Percentiles rank a stretch among this genome's conserved stretches.
phyloP scores from a whole-genome alignment of 345 rosid species.

The Excoecaria agallocha region DNA sequence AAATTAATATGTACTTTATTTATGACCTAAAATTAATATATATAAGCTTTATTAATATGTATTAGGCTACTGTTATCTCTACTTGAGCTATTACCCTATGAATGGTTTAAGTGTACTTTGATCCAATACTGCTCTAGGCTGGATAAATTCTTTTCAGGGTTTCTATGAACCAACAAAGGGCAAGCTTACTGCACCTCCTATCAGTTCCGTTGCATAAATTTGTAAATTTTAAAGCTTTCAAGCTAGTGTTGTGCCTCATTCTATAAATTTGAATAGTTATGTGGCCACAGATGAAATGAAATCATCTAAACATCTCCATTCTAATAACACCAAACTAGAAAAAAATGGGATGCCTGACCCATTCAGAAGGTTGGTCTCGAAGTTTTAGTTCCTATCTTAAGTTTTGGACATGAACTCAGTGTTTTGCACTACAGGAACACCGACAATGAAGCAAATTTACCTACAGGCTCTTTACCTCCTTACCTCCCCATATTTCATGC shows the following conservation, averaged over 20 bases:
- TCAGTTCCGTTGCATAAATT: not conserved
- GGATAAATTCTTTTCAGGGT: conserved; percentile 11
- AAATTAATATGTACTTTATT: too few relatives aligned
- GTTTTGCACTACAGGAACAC: conserved; percentile 4
- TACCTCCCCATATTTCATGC: conserved; percentile 25
- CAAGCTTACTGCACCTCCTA: conserved; percentile 21
- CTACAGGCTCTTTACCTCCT: conserved; percentile 17
- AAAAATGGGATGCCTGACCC: too few relatives aligned
- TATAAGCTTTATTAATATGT: not conserved
- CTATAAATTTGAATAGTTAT: not conserved
- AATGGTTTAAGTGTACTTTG: not conserved
- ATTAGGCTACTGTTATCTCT: not conserved
- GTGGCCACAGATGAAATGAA: not conserved
- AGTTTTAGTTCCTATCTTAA: not conserved
- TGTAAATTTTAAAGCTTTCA: conserved; percentile 14
- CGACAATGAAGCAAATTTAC: conserved; percentile 11
- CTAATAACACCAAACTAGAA: not conserved
- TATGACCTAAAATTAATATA: not conserved
- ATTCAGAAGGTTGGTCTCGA: conserved; percentile 17
- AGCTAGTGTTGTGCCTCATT: not conserved
- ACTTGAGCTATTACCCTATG: not conserved
- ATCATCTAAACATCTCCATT: not conserved
- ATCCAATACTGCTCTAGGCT: not conserved
- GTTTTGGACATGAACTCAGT: not conserved
- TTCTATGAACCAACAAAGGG: not conserved